Evolutionary conservation across 2,329 filamentous ascomycete genomes (phyloP), one percentile per base, ranked within the genome.

Genomic region (Lachnellula suecica): DNA sequence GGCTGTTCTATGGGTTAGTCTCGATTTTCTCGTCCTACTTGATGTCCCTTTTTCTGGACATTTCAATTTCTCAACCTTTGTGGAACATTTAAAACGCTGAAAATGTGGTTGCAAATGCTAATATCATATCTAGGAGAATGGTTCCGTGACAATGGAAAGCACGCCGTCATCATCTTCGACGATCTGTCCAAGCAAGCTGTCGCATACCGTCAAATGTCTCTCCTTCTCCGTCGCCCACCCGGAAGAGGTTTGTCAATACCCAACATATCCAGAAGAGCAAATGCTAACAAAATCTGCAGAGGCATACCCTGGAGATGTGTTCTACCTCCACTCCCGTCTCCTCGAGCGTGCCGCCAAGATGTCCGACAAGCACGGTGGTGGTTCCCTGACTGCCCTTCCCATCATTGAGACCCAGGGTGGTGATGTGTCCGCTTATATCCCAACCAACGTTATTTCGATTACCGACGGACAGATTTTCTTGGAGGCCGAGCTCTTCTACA

Each of bases 401-500:
- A 75, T 97, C 78, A 97, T 99, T 74, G 94, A 99, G 85, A 99
- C 94, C 74, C 94, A 97, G 84, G 94, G 94, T 85, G 94, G 94
- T 90, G 94, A 99, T 79, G 94, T 99, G 72, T 97, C 94, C 68
- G 94, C 94, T 68, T 99, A 97, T 79, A 97, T 99, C 85, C 94
- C 94, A 70, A 99, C 94, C 80, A 99, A 97, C 84, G 94, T 97
- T 80, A 99, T 99, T 85, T 97, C 93, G 75, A 99, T 99, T 73
- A 99, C 94, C 68, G 94, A 97, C 71, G 94, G 94, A 62, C 94
- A 99, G 82, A 97, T 99, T 78, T 99, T 99, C 90, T 84, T 99
- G 82, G 94, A 99, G 81, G 79, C 93, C 66, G 94, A 99, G 79
- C 84, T 97, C 63, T 99, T 97, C 89, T 97, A 97, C 91, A 99